Conservation (phyloP, 805 yeast genomes). For the Candida pseudoglaebosa region DNA sequence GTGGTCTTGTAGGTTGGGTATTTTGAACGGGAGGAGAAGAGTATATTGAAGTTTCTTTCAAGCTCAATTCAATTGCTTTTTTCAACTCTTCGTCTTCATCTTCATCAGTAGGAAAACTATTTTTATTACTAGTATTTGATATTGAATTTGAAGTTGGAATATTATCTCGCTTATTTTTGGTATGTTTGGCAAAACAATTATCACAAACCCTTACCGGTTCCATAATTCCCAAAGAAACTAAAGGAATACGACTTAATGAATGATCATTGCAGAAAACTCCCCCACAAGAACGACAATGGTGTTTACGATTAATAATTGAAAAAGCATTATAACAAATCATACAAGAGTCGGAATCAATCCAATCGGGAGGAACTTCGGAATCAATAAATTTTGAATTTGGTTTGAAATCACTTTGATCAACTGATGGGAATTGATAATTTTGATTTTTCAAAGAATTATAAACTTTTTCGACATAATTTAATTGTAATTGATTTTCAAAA, state of each 20-base stretch:
- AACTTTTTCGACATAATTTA: conserved; percentile 58
- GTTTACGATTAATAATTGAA: conserved; percentile 81
- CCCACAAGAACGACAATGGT: conserved; percentile 96
- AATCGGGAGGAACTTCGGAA: conserved; percentile 91
- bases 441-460: conserved; percentile 58
- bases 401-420: conserved; percentile 17
- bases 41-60: conserved; percentile 47
- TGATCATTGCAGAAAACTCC: conserved; percentile 88
- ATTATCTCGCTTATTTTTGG: not conserved
- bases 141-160: not conserved
- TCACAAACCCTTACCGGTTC: conserved; percentile 94
- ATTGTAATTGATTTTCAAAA: conserved; percentile 62
- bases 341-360: conserved; percentile 94
- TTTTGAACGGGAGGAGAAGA: conserved; percentile 9
- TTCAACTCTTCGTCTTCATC: conserved; percentile 73
- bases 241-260: conserved; percentile 65
- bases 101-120: not conserved
- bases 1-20: conserved; percentile 16
- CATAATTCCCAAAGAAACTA: conserved; percentile 81
- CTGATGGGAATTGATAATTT: conserved; percentile 64
- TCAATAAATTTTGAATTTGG: conserved; percentile 60
- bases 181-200: conserved; percentile 51
- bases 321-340: conserved; percentile 87
- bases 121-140: not conserved
- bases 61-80: conserved; percentile 74